These are phyloP conservation scores for Polygonum aviculare DNA, from an alignment of 148 eudicot genomes.

Conservation along the genomic window DNA sequence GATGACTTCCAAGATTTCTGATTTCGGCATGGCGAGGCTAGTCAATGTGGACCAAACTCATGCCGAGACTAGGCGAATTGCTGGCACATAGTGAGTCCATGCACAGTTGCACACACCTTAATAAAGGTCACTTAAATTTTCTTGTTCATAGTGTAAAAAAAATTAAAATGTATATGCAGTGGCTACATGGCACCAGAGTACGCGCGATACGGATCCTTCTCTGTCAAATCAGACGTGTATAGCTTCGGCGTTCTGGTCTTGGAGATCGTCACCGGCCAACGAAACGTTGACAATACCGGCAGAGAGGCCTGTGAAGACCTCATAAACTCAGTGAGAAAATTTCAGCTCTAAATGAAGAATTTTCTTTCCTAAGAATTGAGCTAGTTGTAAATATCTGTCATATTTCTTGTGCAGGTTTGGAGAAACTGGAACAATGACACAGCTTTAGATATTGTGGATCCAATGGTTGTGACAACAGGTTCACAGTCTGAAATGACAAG, in stretches of 20 bases:
- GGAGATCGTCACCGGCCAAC: constrained; percentile 34
- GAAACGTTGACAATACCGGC: not conserved
- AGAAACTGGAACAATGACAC: constrained; percentile 14
- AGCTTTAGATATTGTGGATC: constrained; percentile 17
- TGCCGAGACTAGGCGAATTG: constrained; percentile 19
- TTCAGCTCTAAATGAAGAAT: not conserved
- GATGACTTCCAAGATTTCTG: constrained; percentile 29
- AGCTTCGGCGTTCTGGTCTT: constrained; percentile 46
- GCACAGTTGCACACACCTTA: not conserved
- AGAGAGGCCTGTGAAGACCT: constrained; percentile 16
- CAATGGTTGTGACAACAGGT: not conserved
- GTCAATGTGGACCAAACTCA: constrained; percentile 18
- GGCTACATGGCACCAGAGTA: constrained; percentile 60
- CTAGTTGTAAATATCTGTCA: not conserved
- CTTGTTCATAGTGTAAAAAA: no score
- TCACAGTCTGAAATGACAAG: constrained; percentile 9
- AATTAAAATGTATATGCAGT: constrained; percentile 13
- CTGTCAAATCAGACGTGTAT: constrained; percentile 40
- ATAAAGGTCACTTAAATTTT: no score
- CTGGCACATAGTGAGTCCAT: constrained; percentile 29
- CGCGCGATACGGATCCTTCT: constrained; percentile 29
- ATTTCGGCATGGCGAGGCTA: constrained; percentile 31
- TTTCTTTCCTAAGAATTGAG: not conserved
- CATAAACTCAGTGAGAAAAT: constrained; percentile 28
- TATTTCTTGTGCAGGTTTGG: constrained; percentile 20